Percentiles rank a stretch among this genome's conserved stretches.
Evolutionary conservation across 345 rosid species (phyloP).

Genomic region (Eucalyptus erythrocorys): DNA sequence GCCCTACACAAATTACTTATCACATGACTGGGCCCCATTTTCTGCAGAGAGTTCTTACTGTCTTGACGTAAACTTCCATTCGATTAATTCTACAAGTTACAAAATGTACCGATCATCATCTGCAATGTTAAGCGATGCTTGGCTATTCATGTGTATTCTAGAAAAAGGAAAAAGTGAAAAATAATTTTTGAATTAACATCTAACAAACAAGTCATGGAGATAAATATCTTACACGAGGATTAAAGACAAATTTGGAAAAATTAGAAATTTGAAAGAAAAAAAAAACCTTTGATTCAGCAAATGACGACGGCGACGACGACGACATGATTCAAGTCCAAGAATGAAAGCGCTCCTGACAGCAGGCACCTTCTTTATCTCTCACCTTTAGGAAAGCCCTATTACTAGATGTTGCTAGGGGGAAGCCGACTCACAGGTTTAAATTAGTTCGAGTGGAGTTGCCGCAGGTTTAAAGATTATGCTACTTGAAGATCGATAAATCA

Average conservation of each 20-base stretch:
- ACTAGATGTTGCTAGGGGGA: neutral
- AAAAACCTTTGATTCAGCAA: neutral
- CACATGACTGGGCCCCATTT: neutral
- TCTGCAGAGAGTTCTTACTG: neutral
- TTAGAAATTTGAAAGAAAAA: no score
- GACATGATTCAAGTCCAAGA: neutral
- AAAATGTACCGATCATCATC: neutral
- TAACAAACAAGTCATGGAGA: neutral
- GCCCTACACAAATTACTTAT: no score
- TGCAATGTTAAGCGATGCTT: neutral
- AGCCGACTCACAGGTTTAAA: neutral
- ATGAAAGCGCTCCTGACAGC: neutral
- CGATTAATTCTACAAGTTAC: neutral
- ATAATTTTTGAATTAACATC: neutral
- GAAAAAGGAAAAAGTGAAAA: neutral
- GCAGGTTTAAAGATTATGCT: no score
- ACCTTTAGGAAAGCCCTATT: neutral
- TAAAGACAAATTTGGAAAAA: no score
- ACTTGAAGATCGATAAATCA: no score
- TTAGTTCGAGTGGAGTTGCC: neutral
- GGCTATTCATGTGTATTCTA: neutral
- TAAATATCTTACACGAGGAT: neutral
- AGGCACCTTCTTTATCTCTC: neutral
- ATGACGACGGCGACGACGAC: neutral
- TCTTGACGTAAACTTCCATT: neutral